Evolutionary conservation across 495 filamentous ascomycete species (phyloP).

Genomic region (Penicillium nucicola): DNA sequence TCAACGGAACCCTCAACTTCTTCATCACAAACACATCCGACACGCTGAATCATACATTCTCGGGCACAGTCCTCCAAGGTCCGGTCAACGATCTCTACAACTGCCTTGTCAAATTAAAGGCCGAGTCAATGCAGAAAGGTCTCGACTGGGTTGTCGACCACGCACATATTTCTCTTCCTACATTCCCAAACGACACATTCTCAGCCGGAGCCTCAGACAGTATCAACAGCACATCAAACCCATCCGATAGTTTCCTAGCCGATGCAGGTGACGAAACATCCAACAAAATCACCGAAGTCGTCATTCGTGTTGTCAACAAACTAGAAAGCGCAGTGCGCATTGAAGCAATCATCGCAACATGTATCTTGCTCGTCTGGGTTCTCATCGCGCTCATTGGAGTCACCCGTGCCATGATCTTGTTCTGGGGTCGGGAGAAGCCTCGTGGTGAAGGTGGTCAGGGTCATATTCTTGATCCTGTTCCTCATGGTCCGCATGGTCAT

Average conservation of each 20-base stretch:
- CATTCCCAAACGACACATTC: constrained; percentile 77
- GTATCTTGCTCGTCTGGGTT: constrained; percentile 70
- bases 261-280: constrained; percentile 63
- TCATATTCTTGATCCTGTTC: constrained; percentile 22
- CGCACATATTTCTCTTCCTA: constrained; percentile 78
- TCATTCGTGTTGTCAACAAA: constrained; percentile 60
- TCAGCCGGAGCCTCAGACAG: constrained; percentile 70
- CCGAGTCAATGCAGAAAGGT: constrained; percentile 72
- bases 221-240: constrained; percentile 43
- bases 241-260: constrained; percentile 69
- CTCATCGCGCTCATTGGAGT: constrained; percentile 72
- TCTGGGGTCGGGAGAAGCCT: constrained; percentile 35
- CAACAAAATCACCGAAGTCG: constrained; percentile 76
- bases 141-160: constrained; percentile 87
- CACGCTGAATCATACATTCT: constrained; percentile 73
- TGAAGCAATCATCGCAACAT: constrained; percentile 73
- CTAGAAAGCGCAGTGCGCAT: constrained; percentile 62
- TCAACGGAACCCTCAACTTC: constrained; percentile 82
- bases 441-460: constrained; percentile 46
- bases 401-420: constrained; percentile 56
- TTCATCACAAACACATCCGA: constrained; percentile 72
- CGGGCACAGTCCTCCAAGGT: constrained; percentile 68
- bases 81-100: constrained; percentile 71
- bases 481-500: background rate
- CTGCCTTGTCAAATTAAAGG: constrained; percentile 74